Base-by-base conservation (phyloP, 805 yeast species). In the Zygotorulaspora danielsina region DNA sequence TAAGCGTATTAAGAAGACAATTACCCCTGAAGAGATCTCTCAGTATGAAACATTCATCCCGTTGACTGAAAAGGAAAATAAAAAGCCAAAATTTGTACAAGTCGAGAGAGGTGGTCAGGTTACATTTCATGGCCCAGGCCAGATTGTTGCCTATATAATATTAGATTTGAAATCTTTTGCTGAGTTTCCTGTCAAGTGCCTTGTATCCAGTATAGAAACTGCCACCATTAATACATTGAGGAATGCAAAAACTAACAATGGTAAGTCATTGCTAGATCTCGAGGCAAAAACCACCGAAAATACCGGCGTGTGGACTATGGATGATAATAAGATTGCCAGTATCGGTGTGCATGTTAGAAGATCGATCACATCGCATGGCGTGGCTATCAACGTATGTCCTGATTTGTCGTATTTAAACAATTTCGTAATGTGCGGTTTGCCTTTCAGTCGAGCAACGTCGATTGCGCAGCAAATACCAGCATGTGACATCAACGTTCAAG, bases 81-180 rank as follows among this genome's bases (percentile, higher is more conserved):
- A 67, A 28, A 72, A 72, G n/a, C 81, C 88, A 11, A 70, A 71
- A 20, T 84, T 78, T 54, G 73, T 80, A n/a, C 90, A 85, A 52
- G 75, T 93, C 0, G 78, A 78, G 38, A 69, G 99, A 45, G 99
- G 99, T 11, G 99, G 99, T 0, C 95, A 93, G 58, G 78, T 93
- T 1, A 93, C 98, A 0, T 93, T 85, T 70, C 99, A 93, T 65
- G 97, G 97, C 0, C 84, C 93, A 1, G 98, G 98, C 0, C 99
- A 93, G 62, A 57, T 87, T 26, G 96, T 89, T 2, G 78, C 86
- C 4, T 93, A 90, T 55, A 80, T 93, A 8, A 72, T 93, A 1
- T 38, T 84, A 20, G 89, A 93, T 59, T 66, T 93, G 38, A 71
- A 73, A 46, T 71, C 74, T 21, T 83, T 84, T 51, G 52, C 64